Evolutionary conservation across 129 eudicot species (phyloP), one percentile per base, ranked within the genome.

Genomic region (Flaveria ramosissima): DNA sequence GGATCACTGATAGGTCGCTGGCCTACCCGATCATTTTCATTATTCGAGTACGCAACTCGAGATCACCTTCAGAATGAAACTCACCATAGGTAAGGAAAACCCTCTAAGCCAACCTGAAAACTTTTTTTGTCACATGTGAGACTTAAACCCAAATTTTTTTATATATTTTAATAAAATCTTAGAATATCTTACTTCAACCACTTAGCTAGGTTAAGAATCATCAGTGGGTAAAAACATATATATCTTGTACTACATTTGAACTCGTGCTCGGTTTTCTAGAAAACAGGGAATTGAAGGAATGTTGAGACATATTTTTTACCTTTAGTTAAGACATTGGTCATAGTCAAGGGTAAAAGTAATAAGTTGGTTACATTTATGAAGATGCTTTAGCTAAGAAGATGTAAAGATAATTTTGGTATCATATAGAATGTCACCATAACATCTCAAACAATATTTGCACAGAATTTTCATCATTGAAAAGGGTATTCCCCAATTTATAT

Each of bases 371-470:
- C 84, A 80, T 80, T 80, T 73, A 80, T 73, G 84, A 56, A 80
- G 79, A 55, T 53, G 69, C 75, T 80, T 80, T 80, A 57, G 68
- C 84, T 75, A 80, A 55, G 84, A 73, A 80, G 46, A 73, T 80
- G 74, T 73, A 72, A 79, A 80, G 69, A 73, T 80, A 45, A 50
- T 66, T 80, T 36, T 73, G 70, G 83, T 65, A 80, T 80, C 74
- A 73, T 80, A 66, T 65, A 68, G 62, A 55, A 80, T 71, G 69
- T 6, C 75, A 80, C 69, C 27, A 63, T 55, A 45, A 56, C 51
- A 65, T 66, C 83, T 73, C 69, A 65, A 65, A 53, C 75, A 53
- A 12, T 52, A 41, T 80, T 80, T 73, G 63, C 83, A 53, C 74
- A 53, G 27, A 73, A 17, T 64, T 23, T 55, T 56, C 69, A 53